Base-by-base conservation (phyloP, 371 early-diverging fungal genomes). In the Mucor piriformis region DNA sequence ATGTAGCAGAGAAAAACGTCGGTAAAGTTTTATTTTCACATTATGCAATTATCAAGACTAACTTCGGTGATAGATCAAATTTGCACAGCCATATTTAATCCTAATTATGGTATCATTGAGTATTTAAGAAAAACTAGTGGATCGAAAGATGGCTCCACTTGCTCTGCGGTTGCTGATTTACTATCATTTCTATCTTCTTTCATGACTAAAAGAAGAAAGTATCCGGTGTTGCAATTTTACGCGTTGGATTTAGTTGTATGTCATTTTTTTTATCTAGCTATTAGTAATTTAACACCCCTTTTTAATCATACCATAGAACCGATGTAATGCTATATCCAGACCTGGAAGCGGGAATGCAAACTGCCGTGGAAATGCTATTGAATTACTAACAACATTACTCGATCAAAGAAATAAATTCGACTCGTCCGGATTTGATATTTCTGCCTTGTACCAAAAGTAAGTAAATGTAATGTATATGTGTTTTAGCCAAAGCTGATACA, bases 361-460 rank as follows among this genome's bases (percentile, higher is more conserved):
- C 21, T 33, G 23, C 2, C 48, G 29, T 15, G 33, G 29, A 8
- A 33, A 42, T 15, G 64, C 64, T 15, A 29, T 64, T 20, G 66
- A 62, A 15, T 46, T 54, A 8, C 21, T 69, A 0, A 29, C 40
- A 2, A 16, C 38, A n/a, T 40, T 66, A 20, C 8, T 64, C 1
- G 61, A 57, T 53, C 32, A 20, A 1, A 44, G 23, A 3, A 55
- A 51, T n/a, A 48, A 29, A 25, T 61, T 44, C 25, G 64, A 71
- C 15, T 44, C 40, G 3, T 11, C 24, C 3, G 59, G 24, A 18
- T 49, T 72, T 16, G 44, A 93, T 60, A 86, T 92, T 15, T 85
- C 89, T 59, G 79, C 88, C 50, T 57, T 87, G 15, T 84, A 94
- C 42, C 62, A 66, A 33, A 80, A 84, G 67, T 77, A 91, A 37